These are phyloP conservation scores for Phoenix dactylifera DNA, from an alignment of 176 grass and related monocot species.

Conservation along the genomic window DNA sequence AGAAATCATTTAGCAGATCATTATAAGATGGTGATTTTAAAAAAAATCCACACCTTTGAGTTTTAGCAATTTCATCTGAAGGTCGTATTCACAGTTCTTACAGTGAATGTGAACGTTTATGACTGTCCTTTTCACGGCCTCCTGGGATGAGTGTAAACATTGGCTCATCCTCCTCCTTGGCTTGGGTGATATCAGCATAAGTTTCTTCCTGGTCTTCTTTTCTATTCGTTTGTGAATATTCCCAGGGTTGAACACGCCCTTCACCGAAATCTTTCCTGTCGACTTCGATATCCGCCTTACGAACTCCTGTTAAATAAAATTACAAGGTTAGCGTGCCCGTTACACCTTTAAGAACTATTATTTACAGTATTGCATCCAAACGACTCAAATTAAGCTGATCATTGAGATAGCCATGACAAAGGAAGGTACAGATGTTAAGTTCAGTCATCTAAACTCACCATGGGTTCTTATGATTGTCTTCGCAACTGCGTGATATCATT, in stretches of 20 bases:
- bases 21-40: too few relatives aligned
- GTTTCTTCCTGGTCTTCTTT: slow-evolving; percentile 44
- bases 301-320: slow-evolving; percentile 35
- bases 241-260: slow-evolving; percentile 43
- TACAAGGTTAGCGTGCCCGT: too few relatives aligned
- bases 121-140: slow-evolving; percentile 30
- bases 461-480: too few relatives aligned
- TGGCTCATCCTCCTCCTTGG: slow-evolving; percentile 6
- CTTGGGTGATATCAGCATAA: slow-evolving; percentile 46
- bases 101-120: slow-evolving; percentile 70
- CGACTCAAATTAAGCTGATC: too few relatives aligned
- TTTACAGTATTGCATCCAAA: too few relatives aligned
- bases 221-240: slow-evolving; percentile 48
- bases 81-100: slow-evolving; percentile 34
- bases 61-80: slow-evolving; percentile 48
- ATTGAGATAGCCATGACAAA: too few relatives aligned
- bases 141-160: slow-evolving; percentile 14
- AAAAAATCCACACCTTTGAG: slow-evolving; percentile 31
- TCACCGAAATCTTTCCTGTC: slow-evolving; percentile 52
- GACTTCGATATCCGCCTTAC: slow-evolving; percentile 54
- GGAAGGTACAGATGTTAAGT: too few relatives aligned
- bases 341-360: background rate
- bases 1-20: too few relatives aligned
- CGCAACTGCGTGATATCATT: background rate
- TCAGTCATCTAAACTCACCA: too few relatives aligned